A percentile compares a stretch with the other conserved stretches of the same genome.
These are phyloP conservation scores for Acrocalymma vagum DNA, from an alignment of 2,329 filamentous ascomycete genomes.

Conservation along the genomic window DNA sequence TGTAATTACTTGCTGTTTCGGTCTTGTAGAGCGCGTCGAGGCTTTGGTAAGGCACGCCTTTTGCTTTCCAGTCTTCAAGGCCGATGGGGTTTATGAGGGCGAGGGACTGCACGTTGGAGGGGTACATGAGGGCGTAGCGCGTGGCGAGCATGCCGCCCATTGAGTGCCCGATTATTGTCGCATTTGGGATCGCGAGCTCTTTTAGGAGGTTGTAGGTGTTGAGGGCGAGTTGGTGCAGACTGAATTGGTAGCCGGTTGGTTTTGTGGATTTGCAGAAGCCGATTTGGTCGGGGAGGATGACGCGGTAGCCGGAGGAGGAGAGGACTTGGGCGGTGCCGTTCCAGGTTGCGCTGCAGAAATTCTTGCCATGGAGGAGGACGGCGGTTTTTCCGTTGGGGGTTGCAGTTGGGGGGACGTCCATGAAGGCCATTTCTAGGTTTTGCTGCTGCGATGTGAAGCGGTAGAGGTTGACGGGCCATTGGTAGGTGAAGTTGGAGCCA, in stretches of 20 bases:
- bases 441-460: conserved; percentile 58
- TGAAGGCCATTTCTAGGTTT: conserved; percentile 64
- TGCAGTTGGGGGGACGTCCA: conserved; percentile 57
- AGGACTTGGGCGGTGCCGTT: conserved; percentile 56
- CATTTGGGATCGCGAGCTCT: conserved; percentile 53
- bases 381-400: conserved; percentile 51
- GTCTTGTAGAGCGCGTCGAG: conserved; percentile 25
- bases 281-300: conserved; percentile 63
- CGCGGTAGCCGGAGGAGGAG: conserved; percentile 56
- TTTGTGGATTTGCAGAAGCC: conserved; percentile 68
- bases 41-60: conserved; percentile 32
- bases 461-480: conserved; percentile 58
- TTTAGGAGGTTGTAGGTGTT: conserved; percentile 61
- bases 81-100: conserved; percentile 63
- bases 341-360: conserved; percentile 66
- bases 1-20: conserved; percentile 33
- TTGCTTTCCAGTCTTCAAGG: conserved; percentile 61
- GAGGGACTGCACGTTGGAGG: conserved; percentile 52
- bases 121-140: conserved; percentile 62
- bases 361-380: conserved; percentile 64
- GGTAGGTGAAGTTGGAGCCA: conserved; percentile 54
- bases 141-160: conserved; percentile 64
- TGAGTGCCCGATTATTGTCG: conserved; percentile 63
- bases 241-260: conserved; percentile 61
- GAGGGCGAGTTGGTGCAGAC: conserved; percentile 59